phyloP scores from a whole-genome alignment of 2,329 filamentous ascomycete genomes.

The Fusarium pseudonygamai region DNA sequence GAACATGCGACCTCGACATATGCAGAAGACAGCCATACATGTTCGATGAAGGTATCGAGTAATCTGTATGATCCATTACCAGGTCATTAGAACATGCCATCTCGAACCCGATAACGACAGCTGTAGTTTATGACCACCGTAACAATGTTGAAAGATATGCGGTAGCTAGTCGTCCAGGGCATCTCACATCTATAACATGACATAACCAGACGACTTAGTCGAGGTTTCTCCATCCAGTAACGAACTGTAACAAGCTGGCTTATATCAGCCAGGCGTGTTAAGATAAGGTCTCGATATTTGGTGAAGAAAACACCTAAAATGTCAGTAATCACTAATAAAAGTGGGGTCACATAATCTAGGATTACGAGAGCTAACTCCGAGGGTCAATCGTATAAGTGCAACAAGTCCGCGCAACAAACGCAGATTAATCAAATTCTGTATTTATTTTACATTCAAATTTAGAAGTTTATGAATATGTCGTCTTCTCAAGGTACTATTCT shows the following conservation, averaged over 20 bases:
- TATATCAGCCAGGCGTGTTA: conserved; percentile 39
- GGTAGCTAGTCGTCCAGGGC: background rate
- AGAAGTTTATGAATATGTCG: conserved; percentile 4
- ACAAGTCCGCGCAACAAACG: background rate
- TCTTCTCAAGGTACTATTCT: conserved; percentile 46
- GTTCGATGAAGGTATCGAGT: background rate
- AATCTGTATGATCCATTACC: no score
- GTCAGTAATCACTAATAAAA: conserved; percentile 20
- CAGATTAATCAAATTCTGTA: background rate
- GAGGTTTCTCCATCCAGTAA: background rate
- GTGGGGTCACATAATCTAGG: background rate
- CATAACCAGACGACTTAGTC: background rate
- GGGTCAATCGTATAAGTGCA: conserved; percentile 27
- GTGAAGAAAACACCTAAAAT: background rate
- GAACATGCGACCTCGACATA: no score
- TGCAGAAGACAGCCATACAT: background rate
- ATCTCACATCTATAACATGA: background rate
- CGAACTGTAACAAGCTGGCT: conserved; percentile 22
- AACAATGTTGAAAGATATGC: background rate
- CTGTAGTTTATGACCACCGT: background rate
- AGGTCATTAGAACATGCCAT: background rate
- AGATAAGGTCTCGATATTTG: background rate
- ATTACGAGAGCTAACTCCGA: background rate
- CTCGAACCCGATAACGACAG: background rate
- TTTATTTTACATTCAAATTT: background rate